Base-by-base conservation (phyloP, 371 early-diverging fungal species). In the Mortierella sp. region DNA sequence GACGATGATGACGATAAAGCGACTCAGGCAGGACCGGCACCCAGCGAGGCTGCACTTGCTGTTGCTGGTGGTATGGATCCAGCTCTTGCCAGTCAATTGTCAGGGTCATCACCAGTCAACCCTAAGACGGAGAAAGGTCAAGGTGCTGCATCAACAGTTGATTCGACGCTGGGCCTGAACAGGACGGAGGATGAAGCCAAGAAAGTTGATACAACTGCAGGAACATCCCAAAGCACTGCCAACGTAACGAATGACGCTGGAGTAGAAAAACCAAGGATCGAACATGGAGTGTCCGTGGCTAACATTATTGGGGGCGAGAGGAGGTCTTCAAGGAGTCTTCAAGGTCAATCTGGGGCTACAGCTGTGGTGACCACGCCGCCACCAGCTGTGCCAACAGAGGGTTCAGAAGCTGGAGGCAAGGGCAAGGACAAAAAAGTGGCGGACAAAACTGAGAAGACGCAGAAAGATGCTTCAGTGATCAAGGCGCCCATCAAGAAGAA, bases 31-130 rank as follows among this genome's bases (percentile, higher is more conserved):
- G 78, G 78, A 2, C 78, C 78, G 16, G 49, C 78, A 3, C 78
- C 78, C 0, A 76, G 78, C 34, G 78, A 76, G 28, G 78, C 78
- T 0, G 78, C 78, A 2, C 66, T 65, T 27, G 78, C 78, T 21
- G 78, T 76, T 45, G 78, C 78, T 8, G 67, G 71, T 16, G 78
- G 78, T 8, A 76, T 76, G 78, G 78, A 76, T 48, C 78, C 78
- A 23, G 47, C 59, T 38, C 47, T 66, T 21, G 78, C 78, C 1
- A 63, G 64, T 16, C 61, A 64, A 38, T 46, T 76, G 16, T 19
- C 62, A 3, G 53, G 34, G 21, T 49, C 66, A 13, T 50, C 72
- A 14, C 53, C 48, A 26, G 46, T 43, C 12, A 52, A 64, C 39
- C 64, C 68, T 27, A 67, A 74, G 42, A 12, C 38, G 16, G 69